Evolutionary conservation across 371 early-diverging fungal genomes (phyloP).

Genomic region (Saksenaea vasiformis): DNA sequence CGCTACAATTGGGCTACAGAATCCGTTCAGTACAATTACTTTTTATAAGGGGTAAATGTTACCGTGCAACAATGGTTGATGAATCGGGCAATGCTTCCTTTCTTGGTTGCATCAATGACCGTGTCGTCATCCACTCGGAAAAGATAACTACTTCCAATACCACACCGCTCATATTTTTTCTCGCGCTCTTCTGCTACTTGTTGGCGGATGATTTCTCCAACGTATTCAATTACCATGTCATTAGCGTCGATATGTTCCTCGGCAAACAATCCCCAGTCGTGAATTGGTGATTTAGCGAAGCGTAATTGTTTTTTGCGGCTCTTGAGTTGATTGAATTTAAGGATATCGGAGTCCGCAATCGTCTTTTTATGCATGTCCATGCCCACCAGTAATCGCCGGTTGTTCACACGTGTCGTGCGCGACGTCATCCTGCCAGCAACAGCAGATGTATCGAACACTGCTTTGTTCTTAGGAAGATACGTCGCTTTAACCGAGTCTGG

Average conservation of each 20-base stretch:
- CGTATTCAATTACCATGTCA: constrained; percentile 98
- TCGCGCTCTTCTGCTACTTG: constrained; percentile 96
- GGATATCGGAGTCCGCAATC: constrained; percentile 64
- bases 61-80: constrained; percentile 98
- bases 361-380: constrained; percentile 49
- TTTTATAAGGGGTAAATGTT: constrained; percentile 26
- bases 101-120: constrained; percentile 98
- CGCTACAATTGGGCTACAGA: constrained; percentile 93
- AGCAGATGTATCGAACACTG: constrained; percentile 38
- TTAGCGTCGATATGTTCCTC: constrained; percentile 85
- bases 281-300: constrained; percentile 91
- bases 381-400: constrained; percentile 62
- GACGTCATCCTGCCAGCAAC: constrained; percentile 48
- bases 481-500: constrained; percentile 68
- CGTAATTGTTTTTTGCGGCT: constrained; percentile 84
- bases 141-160: constrained; percentile 94
- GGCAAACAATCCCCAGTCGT: constrained; percentile 97
- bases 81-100: constrained; percentile 96
- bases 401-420: constrained; percentile 64
- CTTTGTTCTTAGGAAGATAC: constrained; percentile 58
- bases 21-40: constrained; percentile 8
- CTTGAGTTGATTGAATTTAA: constrained; percentile 89
- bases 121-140: constrained; percentile 96
- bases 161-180: constrained; percentile 84
- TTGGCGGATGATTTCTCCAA: constrained; percentile 97